phyloP scores from a whole-genome alignment of 1,284 basidiomycete genomes.

The Cutaneotrichosporon mucoides region DNA sequence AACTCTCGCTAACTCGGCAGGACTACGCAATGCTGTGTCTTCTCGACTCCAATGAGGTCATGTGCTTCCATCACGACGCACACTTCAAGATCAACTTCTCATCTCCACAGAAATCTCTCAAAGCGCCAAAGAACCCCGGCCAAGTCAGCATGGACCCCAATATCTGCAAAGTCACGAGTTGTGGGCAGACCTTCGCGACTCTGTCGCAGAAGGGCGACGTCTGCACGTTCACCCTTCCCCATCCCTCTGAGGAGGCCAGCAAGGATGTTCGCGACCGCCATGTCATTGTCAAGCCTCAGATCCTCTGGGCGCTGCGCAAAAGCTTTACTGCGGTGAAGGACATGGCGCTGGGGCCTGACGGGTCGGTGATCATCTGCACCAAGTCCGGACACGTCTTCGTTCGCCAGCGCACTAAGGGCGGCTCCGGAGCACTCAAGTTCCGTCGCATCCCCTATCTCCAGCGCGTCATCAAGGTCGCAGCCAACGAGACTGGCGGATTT shows the following conservation, averaged over 20 bases:
- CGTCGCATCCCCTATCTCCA: constrained; percentile 76
- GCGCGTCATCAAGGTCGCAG: constrained; percentile 75
- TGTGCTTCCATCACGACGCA: constrained; percentile 75
- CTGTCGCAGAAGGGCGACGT: constrained; percentile 85
- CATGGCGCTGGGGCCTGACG: constrained; percentile 82
- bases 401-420: constrained; percentile 57
- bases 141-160: constrained; percentile 64
- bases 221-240: constrained; percentile 70
- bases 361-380: constrained; percentile 86
- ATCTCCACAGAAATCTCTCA: constrained; percentile 12
- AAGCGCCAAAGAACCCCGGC: constrained; percentile 18
- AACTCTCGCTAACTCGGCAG: constrained; percentile 39
- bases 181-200: constrained; percentile 78
- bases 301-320: constrained; percentile 85
- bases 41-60: constrained; percentile 69
- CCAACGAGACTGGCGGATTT: constrained; percentile 84
- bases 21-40: constrained; percentile 78
- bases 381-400: constrained; percentile 92
- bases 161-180: constrained; percentile 76
- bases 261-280: constrained; percentile 45
- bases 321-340: constrained; percentile 84
- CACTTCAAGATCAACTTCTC: constrained; percentile 62
- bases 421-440: constrained; percentile 71
- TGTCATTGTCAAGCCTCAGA: constrained; percentile 68
- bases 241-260: constrained; percentile 48